Evolutionary conservation across 768 basidiomycete species (phyloP).

Genomic region (Filobasidium floriforme): DNA sequence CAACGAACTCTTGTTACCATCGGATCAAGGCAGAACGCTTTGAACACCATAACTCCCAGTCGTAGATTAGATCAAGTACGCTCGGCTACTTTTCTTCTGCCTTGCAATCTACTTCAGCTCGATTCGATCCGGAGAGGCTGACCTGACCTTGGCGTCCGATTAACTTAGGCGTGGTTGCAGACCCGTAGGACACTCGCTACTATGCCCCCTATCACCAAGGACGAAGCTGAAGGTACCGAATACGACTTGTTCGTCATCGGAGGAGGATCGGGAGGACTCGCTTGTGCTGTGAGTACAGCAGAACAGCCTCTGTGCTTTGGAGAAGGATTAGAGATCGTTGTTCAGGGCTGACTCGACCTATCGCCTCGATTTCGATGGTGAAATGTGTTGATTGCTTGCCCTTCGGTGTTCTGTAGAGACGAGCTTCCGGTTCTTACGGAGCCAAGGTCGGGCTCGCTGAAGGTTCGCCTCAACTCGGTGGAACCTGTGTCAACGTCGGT

Average conservation of each 20-base stretch:
- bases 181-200: constrained; percentile 16
- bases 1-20: too few relatives aligned
- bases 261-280: constrained; percentile 89
- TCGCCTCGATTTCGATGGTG: too few relatives aligned
- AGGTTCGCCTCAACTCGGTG: constrained; percentile 64
- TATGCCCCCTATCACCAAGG: constrained; percentile 40
- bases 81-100: too few relatives aligned
- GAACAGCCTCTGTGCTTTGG: too few relatives aligned
- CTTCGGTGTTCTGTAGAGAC: constrained; percentile 53
- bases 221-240: constrained; percentile 31
- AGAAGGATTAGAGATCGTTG: too few relatives aligned
- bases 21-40: too few relatives aligned
- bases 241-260: constrained; percentile 79
- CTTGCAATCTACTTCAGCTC: too few relatives aligned
- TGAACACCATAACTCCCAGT: neutral
- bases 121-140: too few relatives aligned
- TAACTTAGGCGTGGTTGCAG: constrained; percentile 3
- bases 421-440: constrained; percentile 75
- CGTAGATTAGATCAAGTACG: constrained; percentile 4
- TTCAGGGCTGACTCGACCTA: neutral
- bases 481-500: constrained; percentile 98
- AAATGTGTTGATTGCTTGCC: neutral
- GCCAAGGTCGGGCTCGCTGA: constrained; percentile 90
- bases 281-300: constrained; percentile 63
- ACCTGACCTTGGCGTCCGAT: too few relatives aligned